These are phyloP conservation scores for Chimonanthus salicifolius DNA, from an alignment of 164 flowering plant genomes.

Conservation along the genomic window DNA sequence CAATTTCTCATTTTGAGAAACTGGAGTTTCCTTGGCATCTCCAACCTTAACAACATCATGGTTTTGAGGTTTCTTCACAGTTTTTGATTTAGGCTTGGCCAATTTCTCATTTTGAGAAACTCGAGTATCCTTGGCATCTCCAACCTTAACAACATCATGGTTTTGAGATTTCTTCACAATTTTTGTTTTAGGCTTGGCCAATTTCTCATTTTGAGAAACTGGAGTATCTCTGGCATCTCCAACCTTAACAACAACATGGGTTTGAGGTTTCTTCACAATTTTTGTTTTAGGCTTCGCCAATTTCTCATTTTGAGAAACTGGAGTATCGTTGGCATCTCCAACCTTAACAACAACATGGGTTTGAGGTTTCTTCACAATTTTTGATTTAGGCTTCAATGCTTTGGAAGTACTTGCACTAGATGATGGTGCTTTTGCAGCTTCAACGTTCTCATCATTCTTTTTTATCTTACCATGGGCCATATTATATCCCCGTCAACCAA, in stretches of 20 bases:
- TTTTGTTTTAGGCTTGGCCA: conserved; percentile 24
- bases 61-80: too few species aligned
- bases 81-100: too few species aligned
- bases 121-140: background rate
- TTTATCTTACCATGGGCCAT: conserved; percentile 12
- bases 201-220: too few species aligned
- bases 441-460: conserved; percentile 11
- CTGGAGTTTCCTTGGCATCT: conserved; percentile 4
- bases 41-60: too few species aligned
- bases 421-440: conserved; percentile 14
- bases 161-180: conserved; percentile 23
- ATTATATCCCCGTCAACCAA: conserved; percentile 5
- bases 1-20: conserved; percentile 5
- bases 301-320: too few species aligned
- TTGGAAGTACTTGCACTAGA: conserved; percentile 22
- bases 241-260: conserved; percentile 7
- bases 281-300: conserved; percentile 23
- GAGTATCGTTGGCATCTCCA: background rate
- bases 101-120: too few species aligned
- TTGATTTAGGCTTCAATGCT: conserved; percentile 29
- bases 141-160: conserved; percentile 8
- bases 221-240: background rate
- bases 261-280: conserved; percentile 22
- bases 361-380: conserved; percentile 24
- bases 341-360: conserved; percentile 8